These are phyloP conservation scores for Fusarium abutilonis DNA, from an alignment of 2,329 filamentous ascomycete genomes.

Conservation along the genomic window DNA sequence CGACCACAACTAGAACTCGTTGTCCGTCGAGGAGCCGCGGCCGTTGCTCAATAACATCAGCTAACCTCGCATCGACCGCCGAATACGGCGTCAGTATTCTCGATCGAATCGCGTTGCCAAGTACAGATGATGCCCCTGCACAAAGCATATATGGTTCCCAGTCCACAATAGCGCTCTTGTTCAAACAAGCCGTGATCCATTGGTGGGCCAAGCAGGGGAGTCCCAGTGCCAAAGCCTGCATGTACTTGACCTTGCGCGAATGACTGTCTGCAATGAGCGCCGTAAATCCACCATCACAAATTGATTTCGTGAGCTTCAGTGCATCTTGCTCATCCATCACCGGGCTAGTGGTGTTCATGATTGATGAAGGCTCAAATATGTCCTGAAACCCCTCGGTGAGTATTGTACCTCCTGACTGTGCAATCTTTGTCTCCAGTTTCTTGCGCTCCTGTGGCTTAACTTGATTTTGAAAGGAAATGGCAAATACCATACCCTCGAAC, in stretches of 20 bases:
- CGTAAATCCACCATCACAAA: constrained; percentile 74
- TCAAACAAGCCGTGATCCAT: constrained; percentile 81
- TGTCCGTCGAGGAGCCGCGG: constrained; percentile 70
- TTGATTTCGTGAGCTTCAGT: constrained; percentile 64
- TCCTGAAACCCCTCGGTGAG: constrained; percentile 81
- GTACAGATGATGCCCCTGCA: constrained; percentile 79
- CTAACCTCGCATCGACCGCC: constrained; percentile 64
- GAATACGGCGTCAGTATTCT: constrained; percentile 72
- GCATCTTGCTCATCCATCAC: constrained; percentile 45
- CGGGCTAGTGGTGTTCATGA: constrained; percentile 49
- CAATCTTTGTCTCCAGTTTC: constrained; percentile 69
- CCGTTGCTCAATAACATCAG: constrained; percentile 66
- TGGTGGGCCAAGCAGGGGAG: constrained; percentile 84
- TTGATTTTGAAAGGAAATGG: constrained; percentile 74
- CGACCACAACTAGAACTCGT: constrained; percentile 76
- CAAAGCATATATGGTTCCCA: constrained; percentile 88
- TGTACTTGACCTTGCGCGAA: constrained; percentile 88
- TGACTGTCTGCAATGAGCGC: constrained; percentile 88
- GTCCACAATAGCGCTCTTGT: constrained; percentile 68
- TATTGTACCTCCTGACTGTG: constrained; percentile 75
- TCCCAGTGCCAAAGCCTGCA: constrained; percentile 91
- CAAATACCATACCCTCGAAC: constrained; percentile 87
- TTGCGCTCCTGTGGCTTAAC: constrained; percentile 54
- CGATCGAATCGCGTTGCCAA: constrained; percentile 81
- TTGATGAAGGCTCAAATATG: constrained; percentile 69